These are phyloP conservation scores for Triticum urartu DNA, from an alignment of 176 grass and related monocot species.

Conservation along the genomic window DNA sequence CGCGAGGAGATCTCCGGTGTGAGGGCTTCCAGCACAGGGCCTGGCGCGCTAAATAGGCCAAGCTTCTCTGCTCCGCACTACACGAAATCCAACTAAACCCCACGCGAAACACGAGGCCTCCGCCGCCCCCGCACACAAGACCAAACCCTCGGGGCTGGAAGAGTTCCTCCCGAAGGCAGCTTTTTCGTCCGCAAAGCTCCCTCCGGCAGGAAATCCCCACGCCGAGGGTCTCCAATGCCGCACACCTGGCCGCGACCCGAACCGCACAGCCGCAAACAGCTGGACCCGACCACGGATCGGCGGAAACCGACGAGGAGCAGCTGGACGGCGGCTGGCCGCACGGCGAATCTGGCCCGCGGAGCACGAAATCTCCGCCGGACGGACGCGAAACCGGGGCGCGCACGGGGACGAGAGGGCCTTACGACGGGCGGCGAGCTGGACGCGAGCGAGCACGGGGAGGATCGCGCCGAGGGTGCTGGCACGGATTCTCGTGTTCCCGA, in stretches of 20 bases:
- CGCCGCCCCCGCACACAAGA: neutral
- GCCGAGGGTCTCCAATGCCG: constrained; percentile 12
- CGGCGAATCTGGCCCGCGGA: constrained; percentile 30
- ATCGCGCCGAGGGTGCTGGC: neutral
- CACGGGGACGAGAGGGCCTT: neutral
- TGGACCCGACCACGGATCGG: constrained; percentile 21
- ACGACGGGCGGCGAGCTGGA: constrained; percentile 12
- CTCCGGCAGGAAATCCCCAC: constrained; percentile 46
- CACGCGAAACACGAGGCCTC: neutral
- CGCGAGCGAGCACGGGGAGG: neutral
- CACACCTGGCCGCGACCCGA: neutral
- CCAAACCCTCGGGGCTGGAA: constrained; percentile 22
- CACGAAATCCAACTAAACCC: constrained; percentile 39
- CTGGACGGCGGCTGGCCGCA: neutral
- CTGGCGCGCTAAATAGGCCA: constrained; percentile 14
- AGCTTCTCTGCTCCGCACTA: neutral
- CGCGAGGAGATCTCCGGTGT: constrained; percentile 36
- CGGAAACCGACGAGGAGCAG: constrained; percentile 29
- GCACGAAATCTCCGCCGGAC: constrained; percentile 13
- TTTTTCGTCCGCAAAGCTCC: constrained; percentile 37
- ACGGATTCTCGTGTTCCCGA: constrained; percentile 22
- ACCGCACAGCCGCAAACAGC: neutral
- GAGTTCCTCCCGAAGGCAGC: constrained; percentile 38
- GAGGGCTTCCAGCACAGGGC: constrained; percentile 39
- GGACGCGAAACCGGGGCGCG: neutral